Base-by-base conservation (phyloP, 805 yeast species). In the Yamadazyma nakazawae region DNA sequence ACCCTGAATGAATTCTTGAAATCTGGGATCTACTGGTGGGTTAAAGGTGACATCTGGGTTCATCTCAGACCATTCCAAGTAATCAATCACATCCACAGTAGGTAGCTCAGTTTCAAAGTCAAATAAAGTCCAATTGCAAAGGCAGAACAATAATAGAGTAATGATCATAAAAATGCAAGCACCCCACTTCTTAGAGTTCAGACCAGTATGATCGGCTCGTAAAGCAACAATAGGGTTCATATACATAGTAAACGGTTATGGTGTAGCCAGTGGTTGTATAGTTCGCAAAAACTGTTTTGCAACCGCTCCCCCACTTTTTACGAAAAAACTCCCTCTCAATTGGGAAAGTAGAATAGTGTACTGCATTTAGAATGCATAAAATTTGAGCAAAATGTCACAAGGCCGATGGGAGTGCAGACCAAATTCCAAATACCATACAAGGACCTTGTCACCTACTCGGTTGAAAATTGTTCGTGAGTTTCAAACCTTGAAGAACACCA, bases 231-330 rank as follows among this genome's bases (percentile, higher is more conserved):
- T 17, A 34, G 37, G 37, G n/a, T 34, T 34, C 11, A 10, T 34
- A 17, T 17, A 34, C 37, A 34, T 34, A 34, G 66, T 21, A 63
- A 9, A 9, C 11, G n/a, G 32, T 28, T 28, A 28, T 11, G 9
- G 12, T 28, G n/a, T 28, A 28, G 32, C 32, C n/a, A 28, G n/a
- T 28, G 7, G 24, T 21, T 21, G 24, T 21, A 21, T 21, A 21
- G 32, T 28, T 28, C 16, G 48, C 49, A 6, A 67, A 68, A 12
- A 64, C 69, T 5, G 70, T 69, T 3, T 50, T 57, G 21, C 18
- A 26, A 32, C 45, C 39, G 19, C 30, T 34, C 10, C 26, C 58
- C 18, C 21, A 19, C 34, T n/a, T 43, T 40, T 28, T 13, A 28
- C 3, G 11, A 28, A 28, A 11, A 13, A 28, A 28, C 4, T 3